Evolutionary conservation across 495 filamentous ascomycete species (phyloP).

Genomic region (Xylaria nigripes): DNA sequence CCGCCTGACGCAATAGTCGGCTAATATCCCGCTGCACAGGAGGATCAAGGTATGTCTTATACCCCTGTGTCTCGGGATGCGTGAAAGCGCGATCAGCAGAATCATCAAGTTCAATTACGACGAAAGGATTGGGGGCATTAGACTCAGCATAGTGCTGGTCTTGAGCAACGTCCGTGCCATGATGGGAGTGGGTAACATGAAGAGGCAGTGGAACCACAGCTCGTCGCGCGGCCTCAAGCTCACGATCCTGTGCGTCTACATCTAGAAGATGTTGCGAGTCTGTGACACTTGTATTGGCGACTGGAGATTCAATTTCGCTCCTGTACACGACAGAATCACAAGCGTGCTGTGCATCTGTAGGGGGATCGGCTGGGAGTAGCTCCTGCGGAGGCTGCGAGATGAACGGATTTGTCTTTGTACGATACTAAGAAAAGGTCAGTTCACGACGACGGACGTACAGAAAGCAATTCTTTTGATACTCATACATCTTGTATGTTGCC

Average conservation of each 20-base stretch:
- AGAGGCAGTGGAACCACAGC: conserved; percentile 3
- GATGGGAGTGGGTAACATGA: background rate
- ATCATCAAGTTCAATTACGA: background rate
- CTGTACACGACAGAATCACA: background rate
- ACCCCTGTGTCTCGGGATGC: background rate
- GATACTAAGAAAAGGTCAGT: background rate
- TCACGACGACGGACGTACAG: background rate
- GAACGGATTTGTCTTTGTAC: background rate
- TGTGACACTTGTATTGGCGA: conserved; percentile 9
- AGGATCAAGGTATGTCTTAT: conserved; percentile 1
- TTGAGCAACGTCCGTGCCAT: background rate
- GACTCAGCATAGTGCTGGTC: conserved; percentile 5
- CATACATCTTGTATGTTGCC: background rate
- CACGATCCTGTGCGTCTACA: conserved; percentile 15
- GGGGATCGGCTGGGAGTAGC: conserved; percentile 1
- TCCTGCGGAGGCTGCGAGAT: background rate
- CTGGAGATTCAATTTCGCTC: background rate
- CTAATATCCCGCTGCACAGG: conserved; percentile 18
- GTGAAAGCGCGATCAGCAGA: conserved; percentile 2
- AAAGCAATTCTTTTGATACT: background rate
- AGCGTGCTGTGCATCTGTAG: background rate
- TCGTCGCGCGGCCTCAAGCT: conserved; percentile 1
- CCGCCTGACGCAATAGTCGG: conserved; percentile 10
- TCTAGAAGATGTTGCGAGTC: conserved; percentile 20
- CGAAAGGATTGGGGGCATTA: conserved; percentile 9